Evolutionary conservation across 768 basidiomycete species (phyloP), one percentile per base, ranked within the genome.

Genomic region (Mycena epipterygia): DNA sequence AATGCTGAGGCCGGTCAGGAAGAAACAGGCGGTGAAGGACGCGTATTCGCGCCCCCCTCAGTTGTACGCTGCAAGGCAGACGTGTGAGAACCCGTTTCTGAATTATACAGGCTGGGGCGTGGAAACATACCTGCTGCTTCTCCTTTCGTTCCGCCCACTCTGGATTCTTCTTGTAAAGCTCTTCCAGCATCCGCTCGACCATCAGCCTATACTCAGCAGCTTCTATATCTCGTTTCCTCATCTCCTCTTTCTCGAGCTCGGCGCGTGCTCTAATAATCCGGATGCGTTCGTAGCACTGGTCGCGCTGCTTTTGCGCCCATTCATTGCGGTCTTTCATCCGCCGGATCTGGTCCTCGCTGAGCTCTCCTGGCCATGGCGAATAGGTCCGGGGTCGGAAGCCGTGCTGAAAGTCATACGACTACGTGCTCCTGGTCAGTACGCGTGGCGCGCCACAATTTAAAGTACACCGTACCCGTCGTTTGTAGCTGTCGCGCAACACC

Each of bases 101-200:
- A 57, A 23, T 39, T 37, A 42, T 1, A 62, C 56, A 46, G 23
- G 44, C 23, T 17, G 44, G n/a, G 23, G 61, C 62, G n/a, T 5
- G 21, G 46, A n/a, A 30, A 74, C 82, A 67, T 70, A 90, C 91
- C 82, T 85, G 81, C 82, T 85, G 84, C 63, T 85, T 86, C 74
- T 84, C 83, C 76, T 84, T 84, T 61, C 91, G 85, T 25, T 82
- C 83, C 69, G 88, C 86, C 87, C 91, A 90, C 68, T 91, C 91
- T 41, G 91, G 91, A 73, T 87, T 89, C 62, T 82, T 78, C 44
- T 85, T 81, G 64, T 87, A 82, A 66, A 92, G 82, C 44, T 88
- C 88, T 44, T 86, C 82, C 53, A 91, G 81, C 75, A 91, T 84
- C 46, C 88, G 85, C 44, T 87, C 84, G 3, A 88, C 86, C 76